phyloP scores from a whole-genome alignment of 2,329 filamentous ascomycete species.

The Knufia petricola region DNA sequence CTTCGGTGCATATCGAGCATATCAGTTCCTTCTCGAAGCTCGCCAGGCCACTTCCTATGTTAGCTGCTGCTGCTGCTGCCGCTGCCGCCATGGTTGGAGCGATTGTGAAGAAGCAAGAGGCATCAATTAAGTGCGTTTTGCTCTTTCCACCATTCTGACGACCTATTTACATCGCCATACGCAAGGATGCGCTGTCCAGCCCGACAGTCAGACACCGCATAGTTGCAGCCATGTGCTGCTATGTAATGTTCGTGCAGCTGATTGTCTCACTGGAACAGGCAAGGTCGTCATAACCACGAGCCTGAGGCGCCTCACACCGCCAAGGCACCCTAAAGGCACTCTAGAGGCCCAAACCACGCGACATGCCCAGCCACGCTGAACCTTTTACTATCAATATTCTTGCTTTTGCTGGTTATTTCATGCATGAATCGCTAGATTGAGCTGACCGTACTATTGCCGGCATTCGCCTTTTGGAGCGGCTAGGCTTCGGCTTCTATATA shows the following conservation, averaged over 20 bases:
- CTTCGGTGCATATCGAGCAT: conserved; percentile 95
- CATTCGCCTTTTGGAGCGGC: no score
- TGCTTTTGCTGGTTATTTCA: no score
- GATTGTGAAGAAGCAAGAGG: neutral
- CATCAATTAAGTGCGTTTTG: neutral
- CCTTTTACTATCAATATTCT: no score
- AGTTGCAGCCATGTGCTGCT: neutral
- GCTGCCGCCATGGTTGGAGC: neutral
- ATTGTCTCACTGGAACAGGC: neutral
- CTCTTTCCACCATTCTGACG: neutral
- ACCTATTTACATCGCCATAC: conserved; percentile 3
- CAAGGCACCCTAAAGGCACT: no score
- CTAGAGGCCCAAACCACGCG: no score
- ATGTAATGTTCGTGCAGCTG: neutral
- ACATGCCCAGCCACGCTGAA: no score
- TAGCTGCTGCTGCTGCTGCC: conserved; percentile 3
- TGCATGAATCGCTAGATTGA: no score
- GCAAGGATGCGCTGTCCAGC: neutral
- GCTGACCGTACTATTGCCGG: no score
- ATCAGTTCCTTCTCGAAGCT: conserved; percentile 90
- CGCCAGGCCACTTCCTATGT: conserved; percentile 30
- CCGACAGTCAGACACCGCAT: neutral
- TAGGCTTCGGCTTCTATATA: no score
- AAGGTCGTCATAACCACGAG: neutral
- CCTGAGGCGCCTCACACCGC: no score